A percentile compares a stretch with the other conserved stretches of the same genome.
phyloP scores from a whole-genome alignment of 352 stramenopile genomes.

The Pythium coloratum region DNA sequence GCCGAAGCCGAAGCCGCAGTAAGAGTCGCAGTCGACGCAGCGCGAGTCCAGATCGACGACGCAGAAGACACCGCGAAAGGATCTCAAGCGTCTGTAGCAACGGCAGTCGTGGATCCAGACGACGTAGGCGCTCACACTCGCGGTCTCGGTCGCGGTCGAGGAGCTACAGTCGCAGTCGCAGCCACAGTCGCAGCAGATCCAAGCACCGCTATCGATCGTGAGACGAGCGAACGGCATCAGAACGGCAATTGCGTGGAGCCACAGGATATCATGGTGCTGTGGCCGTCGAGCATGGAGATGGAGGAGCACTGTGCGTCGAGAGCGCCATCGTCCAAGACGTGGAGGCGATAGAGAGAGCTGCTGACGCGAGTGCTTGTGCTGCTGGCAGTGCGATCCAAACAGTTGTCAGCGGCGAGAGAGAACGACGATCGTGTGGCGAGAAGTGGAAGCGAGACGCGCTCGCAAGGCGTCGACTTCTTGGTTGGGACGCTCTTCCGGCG shows the following conservation, averaged over 20 bases:
- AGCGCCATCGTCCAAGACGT: slow-evolving; percentile 14
- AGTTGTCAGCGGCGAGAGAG: neutral
- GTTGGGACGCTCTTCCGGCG: neutral
- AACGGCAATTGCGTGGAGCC: neutral
- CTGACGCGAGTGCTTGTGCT: neutral
- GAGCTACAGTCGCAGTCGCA: neutral
- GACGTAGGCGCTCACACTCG: slow-evolving; percentile 4
- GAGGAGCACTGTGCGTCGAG: slow-evolving; percentile 35
- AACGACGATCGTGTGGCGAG: neutral
- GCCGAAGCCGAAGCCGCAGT: slow-evolving; percentile 8
- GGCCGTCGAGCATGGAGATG: slow-evolving; percentile 29
- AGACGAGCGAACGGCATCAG: neutral
- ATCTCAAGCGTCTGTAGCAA: neutral
- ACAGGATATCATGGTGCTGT: slow-evolving; percentile 32
- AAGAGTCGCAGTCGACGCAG: slow-evolving; percentile 4
- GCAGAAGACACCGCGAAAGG: neutral
- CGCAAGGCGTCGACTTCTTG: neutral
- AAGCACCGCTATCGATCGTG: neutral
- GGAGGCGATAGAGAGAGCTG: neutral
- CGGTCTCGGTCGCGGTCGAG: slow-evolving; percentile 11
- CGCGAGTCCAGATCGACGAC: slow-evolving; percentile 2
- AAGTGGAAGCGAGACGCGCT: slow-evolving; percentile 3
- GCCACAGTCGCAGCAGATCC: neutral
- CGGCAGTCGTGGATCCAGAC: slow-evolving; percentile 7
- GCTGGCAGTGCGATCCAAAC: slow-evolving; percentile 8